phyloP scores from a whole-genome alignment of 164 flowering plant genomes.

The Liriodendron chinense region DNA sequence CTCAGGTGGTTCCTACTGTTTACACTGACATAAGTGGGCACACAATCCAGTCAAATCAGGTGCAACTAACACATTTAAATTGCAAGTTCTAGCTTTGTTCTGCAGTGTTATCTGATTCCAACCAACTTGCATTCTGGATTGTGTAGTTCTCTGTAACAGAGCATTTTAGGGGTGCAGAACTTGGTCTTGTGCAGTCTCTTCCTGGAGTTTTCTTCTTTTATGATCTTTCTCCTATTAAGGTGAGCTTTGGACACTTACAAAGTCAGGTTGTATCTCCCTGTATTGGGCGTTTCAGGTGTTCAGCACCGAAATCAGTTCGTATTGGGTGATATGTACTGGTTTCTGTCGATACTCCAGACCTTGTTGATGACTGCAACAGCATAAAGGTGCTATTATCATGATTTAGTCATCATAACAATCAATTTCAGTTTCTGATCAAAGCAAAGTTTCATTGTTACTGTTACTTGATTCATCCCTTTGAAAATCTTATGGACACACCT shows the following conservation, averaged over 20 bases:
- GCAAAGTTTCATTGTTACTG: too few relatives aligned
- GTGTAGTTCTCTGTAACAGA: conserved; percentile 79
- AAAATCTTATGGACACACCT: background rate
- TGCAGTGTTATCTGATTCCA: background rate
- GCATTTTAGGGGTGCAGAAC: conserved; percentile 50
- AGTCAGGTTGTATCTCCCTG: too few relatives aligned
- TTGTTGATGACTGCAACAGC: too few relatives aligned
- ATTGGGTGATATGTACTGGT: background rate
- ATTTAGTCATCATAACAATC: too few relatives aligned
- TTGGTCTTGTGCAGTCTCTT: conserved; percentile 32
- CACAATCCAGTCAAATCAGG: conserved; percentile 68
- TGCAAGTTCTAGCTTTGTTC: background rate
- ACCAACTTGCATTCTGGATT: background rate
- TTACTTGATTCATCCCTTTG: background rate
- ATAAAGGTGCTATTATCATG: too few relatives aligned
- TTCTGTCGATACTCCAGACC: too few relatives aligned
- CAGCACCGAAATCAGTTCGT: background rate
- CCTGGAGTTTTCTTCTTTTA: conserved; percentile 78
- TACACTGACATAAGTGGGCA: conserved; percentile 65
- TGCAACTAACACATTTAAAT: conserved; percentile 10
- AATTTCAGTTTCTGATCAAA: too few relatives aligned
- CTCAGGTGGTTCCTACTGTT: conserved; percentile 85
- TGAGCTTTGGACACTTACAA: conserved; percentile 1
- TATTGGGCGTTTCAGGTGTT: background rate
- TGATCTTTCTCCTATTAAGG: conserved; percentile 80